These are phyloP conservation scores for Chlorella vulgaris DNA, from an alignment of 139 green algal species.

Conservation along the genomic window DNA sequence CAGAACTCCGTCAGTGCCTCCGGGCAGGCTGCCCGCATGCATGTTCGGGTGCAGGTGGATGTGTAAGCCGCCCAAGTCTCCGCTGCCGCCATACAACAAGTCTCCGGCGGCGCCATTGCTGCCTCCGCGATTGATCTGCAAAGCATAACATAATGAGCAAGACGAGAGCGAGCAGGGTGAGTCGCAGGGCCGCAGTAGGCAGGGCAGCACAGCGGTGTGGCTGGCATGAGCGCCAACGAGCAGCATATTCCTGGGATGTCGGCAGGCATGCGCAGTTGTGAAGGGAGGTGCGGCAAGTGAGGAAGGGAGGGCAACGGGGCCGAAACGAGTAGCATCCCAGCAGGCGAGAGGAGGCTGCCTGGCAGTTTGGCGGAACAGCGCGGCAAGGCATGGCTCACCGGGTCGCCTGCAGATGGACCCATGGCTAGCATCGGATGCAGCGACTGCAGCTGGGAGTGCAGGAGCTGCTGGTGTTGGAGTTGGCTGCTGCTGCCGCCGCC, in stretches of 20 bases:
- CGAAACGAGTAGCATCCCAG: too few relatives aligned
- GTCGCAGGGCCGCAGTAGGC: background rate
- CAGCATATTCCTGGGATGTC: too few relatives aligned
- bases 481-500: constrained; percentile 22
- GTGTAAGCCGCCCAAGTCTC: background rate
- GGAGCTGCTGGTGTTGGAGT: constrained; percentile 15
- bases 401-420: background rate
- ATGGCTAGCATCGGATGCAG: background rate
- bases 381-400: background rate
- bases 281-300: too few relatives aligned
- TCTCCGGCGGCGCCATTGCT: background rate
- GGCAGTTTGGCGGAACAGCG: background rate
- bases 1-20: background rate
- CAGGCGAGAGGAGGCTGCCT: background rate
- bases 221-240: too few relatives aligned
- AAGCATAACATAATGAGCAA: background rate
- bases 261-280: too few relatives aligned
- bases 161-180: background rate
- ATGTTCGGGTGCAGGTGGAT: background rate
- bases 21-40: background rate
- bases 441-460: constrained; percentile 2
- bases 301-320: too few relatives aligned
- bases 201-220: too few relatives aligned
- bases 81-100: background rate
- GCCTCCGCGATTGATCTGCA: constrained; percentile 9